Base-by-base conservation (phyloP, 441 rosid species). In the Gossypium lobatum region DNA sequence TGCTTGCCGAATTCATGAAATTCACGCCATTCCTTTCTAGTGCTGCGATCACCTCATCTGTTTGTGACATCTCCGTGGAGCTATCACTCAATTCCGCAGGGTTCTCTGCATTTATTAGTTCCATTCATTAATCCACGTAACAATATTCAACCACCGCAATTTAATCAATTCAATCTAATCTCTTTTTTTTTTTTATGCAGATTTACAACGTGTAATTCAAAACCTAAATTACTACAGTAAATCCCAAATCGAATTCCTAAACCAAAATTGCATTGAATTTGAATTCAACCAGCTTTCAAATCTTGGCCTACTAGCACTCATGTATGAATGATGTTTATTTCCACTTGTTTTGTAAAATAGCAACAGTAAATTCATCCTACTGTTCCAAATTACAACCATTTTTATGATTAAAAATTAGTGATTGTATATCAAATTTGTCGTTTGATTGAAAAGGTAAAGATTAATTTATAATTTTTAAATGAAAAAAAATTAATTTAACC, bases 1-100 rank as follows among this genome's bases (percentile, higher is more conserved):
- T 1, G 90, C 76, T 28, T 2, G 85, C 84, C 0, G 96, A 80
- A 70, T 89, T 91, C 6, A 92, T 81, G 64, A 95, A 88, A 80
- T 58, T 89, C 63, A 95, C 83, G 0, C 98, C 97, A 16, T 92
- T 84, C 76, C 81, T 92, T 73, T 89, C 98, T 0, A 91, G 73
- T 3, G 89, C 88, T 6, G 93, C 88, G 0, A 92, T 87, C 64
- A 92, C 86, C 21, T 92, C 97, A 0, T 91, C 97, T 0, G 89
- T 88, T 73, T 85, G 79, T 17, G 95, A 82, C 6, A 72, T 46
- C 50, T 85, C 91, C 59, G 76, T 73, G 18, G 77, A 73, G 59
- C 52, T 74, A 13, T 83, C 95, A 28, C 73, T 78, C 11, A 81
- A 26, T 9, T 78, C 85, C 3, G 82, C 78, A 0, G 72, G 70